phyloP scores from a whole-genome alignment of 352 stramenopile species.

The Thraustotheca clavata region DNA sequence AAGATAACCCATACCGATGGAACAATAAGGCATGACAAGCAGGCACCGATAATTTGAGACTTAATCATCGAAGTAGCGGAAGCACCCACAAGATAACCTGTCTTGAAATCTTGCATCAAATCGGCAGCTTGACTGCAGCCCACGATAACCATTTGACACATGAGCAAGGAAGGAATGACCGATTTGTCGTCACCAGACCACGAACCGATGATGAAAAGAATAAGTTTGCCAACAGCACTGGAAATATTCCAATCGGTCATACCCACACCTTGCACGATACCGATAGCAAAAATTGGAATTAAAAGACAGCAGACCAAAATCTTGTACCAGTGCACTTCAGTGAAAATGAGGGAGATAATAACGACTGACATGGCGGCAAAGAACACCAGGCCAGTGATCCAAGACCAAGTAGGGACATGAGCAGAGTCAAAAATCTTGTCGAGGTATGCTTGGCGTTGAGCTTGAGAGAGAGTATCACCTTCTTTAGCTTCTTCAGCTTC shows the following conservation, averaged over 20 bases:
- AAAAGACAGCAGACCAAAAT: slow-evolving; percentile 17
- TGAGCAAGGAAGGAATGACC: slow-evolving; percentile 6
- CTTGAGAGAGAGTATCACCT: neutral
- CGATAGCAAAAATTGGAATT: slow-evolving; percentile 19
- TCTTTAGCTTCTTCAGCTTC: neutral
- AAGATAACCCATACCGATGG: slow-evolving; percentile 13
- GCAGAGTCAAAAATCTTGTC: slow-evolving; percentile 18
- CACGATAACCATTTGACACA: slow-evolving; percentile 19
- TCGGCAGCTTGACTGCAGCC: slow-evolving; percentile 5
- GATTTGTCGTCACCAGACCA: slow-evolving; percentile 3
- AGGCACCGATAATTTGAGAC: slow-evolving; percentile 12
- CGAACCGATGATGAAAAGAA: slow-evolving; percentile 12
- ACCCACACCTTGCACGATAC: slow-evolving; percentile 17
- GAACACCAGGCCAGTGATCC: neutral
- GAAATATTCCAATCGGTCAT: slow-evolving; percentile 22
- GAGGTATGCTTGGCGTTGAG: slow-evolving; percentile 5
- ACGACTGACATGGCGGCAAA: slow-evolving; percentile 16
- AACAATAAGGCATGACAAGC: slow-evolving; percentile 13
- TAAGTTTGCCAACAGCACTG: slow-evolving; percentile 17
- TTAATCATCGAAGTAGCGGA: slow-evolving; percentile 17
- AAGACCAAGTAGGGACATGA: neutral
- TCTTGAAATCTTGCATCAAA: slow-evolving; percentile 20
- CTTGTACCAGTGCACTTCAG: slow-evolving; percentile 12
- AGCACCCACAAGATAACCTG: slow-evolving; percentile 9
- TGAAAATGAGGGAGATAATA: slow-evolving; percentile 9